Evolutionary conservation across 495 filamentous ascomycete species (phyloP).

Genomic region (Elaphomyces granulatus): DNA sequence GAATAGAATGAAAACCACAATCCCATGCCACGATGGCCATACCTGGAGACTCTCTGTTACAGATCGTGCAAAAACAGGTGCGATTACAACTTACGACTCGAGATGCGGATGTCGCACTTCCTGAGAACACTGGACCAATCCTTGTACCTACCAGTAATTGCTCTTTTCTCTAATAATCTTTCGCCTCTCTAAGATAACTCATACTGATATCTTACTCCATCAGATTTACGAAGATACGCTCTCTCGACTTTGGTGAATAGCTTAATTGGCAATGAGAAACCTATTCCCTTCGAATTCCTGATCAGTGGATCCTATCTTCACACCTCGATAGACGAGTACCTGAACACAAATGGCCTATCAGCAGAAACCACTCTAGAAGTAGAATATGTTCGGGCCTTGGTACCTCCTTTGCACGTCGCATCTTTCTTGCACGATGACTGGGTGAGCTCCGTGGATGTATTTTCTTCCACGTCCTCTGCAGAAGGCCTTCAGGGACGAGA

Average conservation of each 20-base stretch:
- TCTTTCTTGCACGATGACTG: conserved; percentile 94
- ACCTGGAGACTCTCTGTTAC: no score
- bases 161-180: background rate
- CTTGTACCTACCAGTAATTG: conserved; percentile 48
- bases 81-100: conserved; percentile 45
- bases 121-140: conserved; percentile 46
- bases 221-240: conserved; percentile 74
- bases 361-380: conserved; percentile 73
- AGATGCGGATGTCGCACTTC: conserved; percentile 44
- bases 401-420: conserved; percentile 73
- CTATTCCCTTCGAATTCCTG: conserved; percentile 91
- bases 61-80: conserved; percentile 36
- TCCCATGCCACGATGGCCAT: no score
- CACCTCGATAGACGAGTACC: conserved; percentile 77
- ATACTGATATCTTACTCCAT: conserved; percentile 1
- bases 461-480: conserved; percentile 50
- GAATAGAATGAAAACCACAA: no score
- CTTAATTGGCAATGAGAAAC: conserved; percentile 59
- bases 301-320: conserved; percentile 82
- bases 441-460: conserved; percentile 83
- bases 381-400: conserved; percentile 82
- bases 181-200: conserved; percentile 7
- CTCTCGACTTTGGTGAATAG: conserved; percentile 90
- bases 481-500: conserved; percentile 46
- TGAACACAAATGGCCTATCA: conserved; percentile 71